Evolutionary conservation across 2,329 filamentous ascomycete species (phyloP).

Genomic region (Paracorniculantispora psalliotae): DNA sequence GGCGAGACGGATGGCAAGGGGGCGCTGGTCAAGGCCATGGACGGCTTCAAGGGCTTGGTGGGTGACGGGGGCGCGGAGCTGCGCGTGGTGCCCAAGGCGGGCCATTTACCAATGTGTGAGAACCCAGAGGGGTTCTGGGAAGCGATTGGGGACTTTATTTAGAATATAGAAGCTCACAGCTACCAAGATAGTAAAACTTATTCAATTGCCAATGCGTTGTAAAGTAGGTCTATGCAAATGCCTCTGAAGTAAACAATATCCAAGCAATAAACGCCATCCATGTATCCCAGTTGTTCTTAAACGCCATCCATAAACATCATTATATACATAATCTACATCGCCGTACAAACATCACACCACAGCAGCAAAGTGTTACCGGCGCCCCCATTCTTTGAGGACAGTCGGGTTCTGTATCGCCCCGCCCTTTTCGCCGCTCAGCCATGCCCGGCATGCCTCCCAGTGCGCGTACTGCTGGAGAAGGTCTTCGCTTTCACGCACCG

Average conservation of each 20-base stretch:
- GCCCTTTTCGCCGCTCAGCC: conserved; percentile 35
- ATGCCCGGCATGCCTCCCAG: conserved; percentile 41
- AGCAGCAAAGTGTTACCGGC: too few species aligned
- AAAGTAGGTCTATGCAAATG: neutral
- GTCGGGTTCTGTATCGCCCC: conserved; percentile 35
- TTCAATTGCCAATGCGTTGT: neutral
- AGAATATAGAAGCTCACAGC: neutral
- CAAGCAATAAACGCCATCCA: neutral
- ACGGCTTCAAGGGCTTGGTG: conserved; percentile 59
- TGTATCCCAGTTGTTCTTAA: neutral
- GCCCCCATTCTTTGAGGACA: conserved; percentile 37
- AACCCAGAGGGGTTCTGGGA: conserved; percentile 62
- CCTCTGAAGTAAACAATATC: neutral
- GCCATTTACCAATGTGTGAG: conserved; percentile 83
- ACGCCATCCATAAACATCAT: neutral
- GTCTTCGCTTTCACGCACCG: neutral
- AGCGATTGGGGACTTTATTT: conserved; percentile 56
- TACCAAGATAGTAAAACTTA: neutral
- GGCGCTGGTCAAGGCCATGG: conserved; percentile 74
- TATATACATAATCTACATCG: neutral
- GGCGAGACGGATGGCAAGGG: conserved; percentile 67
- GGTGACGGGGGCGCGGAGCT: conserved; percentile 53
- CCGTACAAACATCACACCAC: neutral
- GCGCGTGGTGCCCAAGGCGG: conserved; percentile 62
- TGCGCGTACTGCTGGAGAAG: conserved; percentile 32